Evolutionary conservation across 768 basidiomycete species (phyloP).

Genomic region (Amanita muscaria): DNA sequence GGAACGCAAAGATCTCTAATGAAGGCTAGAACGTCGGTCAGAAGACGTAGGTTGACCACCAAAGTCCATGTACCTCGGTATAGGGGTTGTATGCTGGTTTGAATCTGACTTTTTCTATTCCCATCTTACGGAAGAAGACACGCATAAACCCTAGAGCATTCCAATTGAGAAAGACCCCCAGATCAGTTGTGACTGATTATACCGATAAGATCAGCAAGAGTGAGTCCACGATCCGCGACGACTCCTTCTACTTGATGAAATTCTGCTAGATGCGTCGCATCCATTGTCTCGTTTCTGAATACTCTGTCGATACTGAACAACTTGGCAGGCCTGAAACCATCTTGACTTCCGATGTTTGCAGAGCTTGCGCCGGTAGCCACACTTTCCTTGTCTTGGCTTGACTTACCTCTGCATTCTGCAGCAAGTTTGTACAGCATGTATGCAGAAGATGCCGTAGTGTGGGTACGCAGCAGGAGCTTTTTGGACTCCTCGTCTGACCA

Average conservation of each 20-base stretch:
- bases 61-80: conserved; percentile 58
- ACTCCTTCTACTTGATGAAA: conserved; percentile 99
- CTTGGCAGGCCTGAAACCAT: conserved; percentile 87
- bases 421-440: conserved; percentile 93
- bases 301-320: conserved; percentile 97
- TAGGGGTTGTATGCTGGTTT: conserved; percentile 99
- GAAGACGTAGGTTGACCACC: background rate
- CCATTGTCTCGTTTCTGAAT: conserved; percentile 97
- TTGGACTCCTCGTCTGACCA: conserved; percentile 90
- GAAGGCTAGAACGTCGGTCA: conserved; percentile 53
- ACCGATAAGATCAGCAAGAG: conserved; percentile 94
- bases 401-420: conserved; percentile 65
- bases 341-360: conserved; percentile 34
- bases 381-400: conserved; percentile 31
- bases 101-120: conserved; percentile 88
- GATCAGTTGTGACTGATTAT: conserved; percentile 11
- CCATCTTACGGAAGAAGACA: conserved; percentile 98
- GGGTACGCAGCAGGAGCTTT: conserved; percentile 89
- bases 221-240: conserved; percentile 88
- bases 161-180: background rate
- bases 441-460: conserved; percentile 92
- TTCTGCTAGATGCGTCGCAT: conserved; percentile 96
- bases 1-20: conserved; percentile 97
- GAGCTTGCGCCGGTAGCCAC: conserved; percentile 29
- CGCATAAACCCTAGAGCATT: conserved; percentile 81